Conservation (phyloP, 1,139 yeast species). For the Geotrichum europaeum region DNA sequence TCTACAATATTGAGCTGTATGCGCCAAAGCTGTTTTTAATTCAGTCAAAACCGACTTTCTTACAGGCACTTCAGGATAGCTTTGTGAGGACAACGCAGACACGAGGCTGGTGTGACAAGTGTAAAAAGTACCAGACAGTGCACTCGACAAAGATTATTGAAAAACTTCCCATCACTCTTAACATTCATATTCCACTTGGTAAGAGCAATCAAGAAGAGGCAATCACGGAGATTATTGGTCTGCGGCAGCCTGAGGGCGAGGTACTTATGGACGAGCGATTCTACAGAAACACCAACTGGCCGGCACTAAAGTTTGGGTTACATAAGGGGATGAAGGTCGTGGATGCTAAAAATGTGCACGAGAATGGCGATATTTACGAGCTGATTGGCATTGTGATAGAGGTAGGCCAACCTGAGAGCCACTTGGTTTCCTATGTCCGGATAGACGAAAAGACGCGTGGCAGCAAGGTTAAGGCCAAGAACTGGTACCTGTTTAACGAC, state of each 20-base stretch:
- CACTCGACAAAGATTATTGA: slow-evolving; percentile 47
- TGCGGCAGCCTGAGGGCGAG: slow-evolving; percentile 7
- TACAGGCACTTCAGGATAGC: slow-evolving; percentile 55
- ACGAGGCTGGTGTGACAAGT: slow-evolving; percentile 47
- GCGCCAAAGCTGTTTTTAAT: slow-evolving; percentile 11
- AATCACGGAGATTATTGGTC: slow-evolving; percentile 4
- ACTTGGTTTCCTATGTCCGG: slow-evolving; percentile 40
- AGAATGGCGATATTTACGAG: slow-evolving; percentile 25
- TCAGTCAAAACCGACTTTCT: slow-evolving; percentile 19
- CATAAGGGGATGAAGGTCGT: slow-evolving; percentile 16
- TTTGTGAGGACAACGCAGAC: slow-evolving; percentile 46
- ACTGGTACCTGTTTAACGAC: slow-evolving; percentile 88
- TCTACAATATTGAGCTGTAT: slow-evolving; percentile 13
- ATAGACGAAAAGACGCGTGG: slow-evolving; percentile 34
- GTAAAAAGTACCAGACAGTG: slow-evolving; percentile 47
- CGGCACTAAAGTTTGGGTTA: slow-evolving; percentile 12
- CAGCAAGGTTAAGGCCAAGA: slow-evolving; percentile 20
- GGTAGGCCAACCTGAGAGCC: slow-evolving; percentile 31
- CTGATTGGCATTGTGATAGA: slow-evolving; percentile 38
- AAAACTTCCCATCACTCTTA: slow-evolving; percentile 60
- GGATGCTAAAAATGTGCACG: slow-evolving; percentile 15
- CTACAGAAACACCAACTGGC: slow-evolving; percentile 15
- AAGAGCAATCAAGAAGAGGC: slow-evolving; percentile 14
- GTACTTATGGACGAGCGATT: slow-evolving; percentile 14
- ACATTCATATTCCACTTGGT: slow-evolving; percentile 35